Conservation (phyloP, 176 grass and related monocot genomes). For the Juncus inflexus region DNA sequence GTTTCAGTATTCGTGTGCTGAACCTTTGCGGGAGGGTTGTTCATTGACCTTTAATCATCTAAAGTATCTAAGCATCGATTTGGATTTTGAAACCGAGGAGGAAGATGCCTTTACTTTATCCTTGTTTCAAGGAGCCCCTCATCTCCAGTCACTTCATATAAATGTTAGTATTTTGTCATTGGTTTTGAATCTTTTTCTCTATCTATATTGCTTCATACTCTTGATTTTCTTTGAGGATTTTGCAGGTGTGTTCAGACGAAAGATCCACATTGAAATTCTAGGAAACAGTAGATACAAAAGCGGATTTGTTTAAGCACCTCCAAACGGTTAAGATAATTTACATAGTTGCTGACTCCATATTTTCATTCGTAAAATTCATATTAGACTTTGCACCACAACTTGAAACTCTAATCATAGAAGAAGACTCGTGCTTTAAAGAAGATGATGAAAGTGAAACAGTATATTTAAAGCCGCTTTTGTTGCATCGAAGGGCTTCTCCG, state of each 20-base stretch:
- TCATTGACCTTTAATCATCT: conserved; percentile 7
- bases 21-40: neutral
- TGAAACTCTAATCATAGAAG: neutral
- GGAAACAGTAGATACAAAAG: neutral
- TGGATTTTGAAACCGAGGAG: neutral
- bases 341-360: neutral
- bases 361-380: conserved; percentile 8
- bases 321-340: neutral
- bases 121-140: neutral
- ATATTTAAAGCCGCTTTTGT: neutral
- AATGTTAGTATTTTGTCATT: neutral
- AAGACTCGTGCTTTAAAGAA: neutral
- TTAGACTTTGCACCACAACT: neutral
- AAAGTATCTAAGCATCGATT: neutral
- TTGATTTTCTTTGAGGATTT: neutral
- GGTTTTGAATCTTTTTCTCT: neutral
- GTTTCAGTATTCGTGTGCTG: neutral
- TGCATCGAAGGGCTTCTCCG: neutral
- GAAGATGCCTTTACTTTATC: neutral
- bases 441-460: no score
- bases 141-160: conserved; percentile 7
- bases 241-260: neutral
- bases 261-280: neutral
- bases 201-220: no score
- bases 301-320: conserved; percentile 6